Base-by-base conservation (phyloP, 2,329 filamentous ascomycete genomes). In the Fonsecaea nubica region DNA sequence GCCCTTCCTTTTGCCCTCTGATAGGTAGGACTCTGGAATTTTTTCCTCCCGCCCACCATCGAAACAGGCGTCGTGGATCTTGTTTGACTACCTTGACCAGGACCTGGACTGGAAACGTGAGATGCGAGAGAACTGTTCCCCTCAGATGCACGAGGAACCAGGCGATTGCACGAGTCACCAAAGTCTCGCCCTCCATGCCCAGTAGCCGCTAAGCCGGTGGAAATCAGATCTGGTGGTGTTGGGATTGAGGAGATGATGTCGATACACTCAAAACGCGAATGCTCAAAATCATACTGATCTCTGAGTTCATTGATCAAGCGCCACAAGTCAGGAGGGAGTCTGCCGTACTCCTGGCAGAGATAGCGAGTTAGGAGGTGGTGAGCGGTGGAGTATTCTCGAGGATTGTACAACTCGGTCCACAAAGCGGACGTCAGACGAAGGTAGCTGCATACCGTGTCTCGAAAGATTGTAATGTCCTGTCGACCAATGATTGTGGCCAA, bases 281-380 rank as follows among this genome's bases (percentile, higher is more conserved):
- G 45, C 13, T 58, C 61, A 21, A 68, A 68, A 18, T 59, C 56
- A 38, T 15, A 18, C 8, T 62, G 38, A 6, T 54, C 52, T 33
- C 62, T 64, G 8, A 68, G 38, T 9, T 40, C 21, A 25, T 59
- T 38, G 54, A 68, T 12, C 54, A 54, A 18, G 25, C 25, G 33
- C 65, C 65, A 62, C n/a, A 68, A 54, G 48, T 63, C 58, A 15
- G 33, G 35, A 21, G 65, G 65, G 10, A 65, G 58, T 36, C 12
- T 32, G 9, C 62, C 65, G 21, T 62, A 65, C 15, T 58, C 10
- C n/a, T 58, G 62, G 18, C 52, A 54, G 13, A 68, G 62, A 30
- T 52, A 62, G 18, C 33, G 42, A 13, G 50, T 59, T 21, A 68
- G 53, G 9, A 54, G 15, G 8, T 50, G 38, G 32, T 65, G 58